Conservation (phyloP, 495 filamentous ascomycete genomes). For the Halenospora varia region DNA sequence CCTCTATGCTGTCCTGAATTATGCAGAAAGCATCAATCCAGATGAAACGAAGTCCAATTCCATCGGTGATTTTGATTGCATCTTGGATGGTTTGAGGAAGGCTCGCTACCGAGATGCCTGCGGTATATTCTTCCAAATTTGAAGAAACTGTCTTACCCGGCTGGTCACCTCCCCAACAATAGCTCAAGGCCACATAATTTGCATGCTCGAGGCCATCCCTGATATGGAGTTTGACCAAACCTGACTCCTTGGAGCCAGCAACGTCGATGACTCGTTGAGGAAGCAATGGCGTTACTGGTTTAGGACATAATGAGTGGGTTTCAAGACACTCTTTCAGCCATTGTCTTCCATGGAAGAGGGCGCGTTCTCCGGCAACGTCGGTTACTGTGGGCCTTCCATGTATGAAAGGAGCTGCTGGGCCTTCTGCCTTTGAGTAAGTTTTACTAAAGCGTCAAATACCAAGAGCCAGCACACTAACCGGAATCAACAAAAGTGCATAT, state of each 20-base stretch:
- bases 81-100: conserved; percentile 25
- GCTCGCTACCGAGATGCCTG: background rate
- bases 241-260: background rate
- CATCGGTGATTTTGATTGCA: conserved; percentile 23
- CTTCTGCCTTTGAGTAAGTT: background rate
- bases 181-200: conserved; percentile 3
- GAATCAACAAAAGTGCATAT: background rate
- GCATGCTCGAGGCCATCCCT: conserved; percentile 1
- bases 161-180: conserved; percentile 20
- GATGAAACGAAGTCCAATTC: conserved; percentile 26
- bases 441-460: background rate
- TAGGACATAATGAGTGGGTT: background rate
- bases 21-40: conserved; percentile 30
- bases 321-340: conserved; percentile 6
- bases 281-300: background rate
- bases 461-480: background rate
- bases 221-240: conserved; percentile 1
- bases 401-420: background rate
- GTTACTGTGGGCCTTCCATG: background rate
- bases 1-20: conserved; percentile 25
- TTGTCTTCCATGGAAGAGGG: background rate
- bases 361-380: background rate
- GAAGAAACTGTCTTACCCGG: background rate
- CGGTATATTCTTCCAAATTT: background rate
- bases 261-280: conserved; percentile 6